A percentile compares a stretch with the other conserved stretches of the same genome.
Evolutionary conservation across 805 yeast genomes (phyloP).

Genomic region (Wickerhamomyces silvicola): DNA sequence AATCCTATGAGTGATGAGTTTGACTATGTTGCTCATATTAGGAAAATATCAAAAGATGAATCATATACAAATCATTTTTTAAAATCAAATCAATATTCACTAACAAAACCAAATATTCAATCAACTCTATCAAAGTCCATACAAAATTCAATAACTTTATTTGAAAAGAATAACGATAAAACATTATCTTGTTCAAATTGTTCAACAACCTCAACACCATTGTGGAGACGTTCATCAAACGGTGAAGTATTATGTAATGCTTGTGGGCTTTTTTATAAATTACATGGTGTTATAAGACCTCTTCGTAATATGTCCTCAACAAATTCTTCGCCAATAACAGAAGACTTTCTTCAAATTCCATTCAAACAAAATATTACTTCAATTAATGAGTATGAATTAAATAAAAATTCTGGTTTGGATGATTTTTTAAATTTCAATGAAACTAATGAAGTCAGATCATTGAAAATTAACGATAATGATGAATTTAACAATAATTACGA

Average conservation of each 20-base stretch:
- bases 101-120: slow-evolving; percentile 1
- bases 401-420: too few relatives aligned
- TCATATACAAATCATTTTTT: too few relatives aligned
- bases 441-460: too few relatives aligned
- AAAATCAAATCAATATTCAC: too few relatives aligned
- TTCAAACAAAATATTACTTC: too few relatives aligned
- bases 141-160: slow-evolving; percentile 4
- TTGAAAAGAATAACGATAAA: neutral
- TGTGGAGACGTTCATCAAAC: slow-evolving; percentile 90
- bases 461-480: too few relatives aligned
- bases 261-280: slow-evolving; percentile 85
- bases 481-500: too few relatives aligned
- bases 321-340: too few relatives aligned
- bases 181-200: slow-evolving; percentile 65
- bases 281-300: slow-evolving; percentile 94
- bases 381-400: too few relatives aligned
- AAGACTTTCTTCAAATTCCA: too few relatives aligned
- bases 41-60: slow-evolving; percentile 41
- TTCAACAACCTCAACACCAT: slow-evolving; percentile 81
- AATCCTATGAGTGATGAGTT: slow-evolving; percentile 45
- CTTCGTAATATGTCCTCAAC: too few relatives aligned
- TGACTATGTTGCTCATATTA: slow-evolving; percentile 57
- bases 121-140: neutral
- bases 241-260: slow-evolving; percentile 94
- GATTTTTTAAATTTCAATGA: too few relatives aligned